These are phyloP conservation scores for Parathielavia hyrcaniae DNA, from an alignment of 495 filamentous ascomycete species.

Conservation along the genomic window DNA sequence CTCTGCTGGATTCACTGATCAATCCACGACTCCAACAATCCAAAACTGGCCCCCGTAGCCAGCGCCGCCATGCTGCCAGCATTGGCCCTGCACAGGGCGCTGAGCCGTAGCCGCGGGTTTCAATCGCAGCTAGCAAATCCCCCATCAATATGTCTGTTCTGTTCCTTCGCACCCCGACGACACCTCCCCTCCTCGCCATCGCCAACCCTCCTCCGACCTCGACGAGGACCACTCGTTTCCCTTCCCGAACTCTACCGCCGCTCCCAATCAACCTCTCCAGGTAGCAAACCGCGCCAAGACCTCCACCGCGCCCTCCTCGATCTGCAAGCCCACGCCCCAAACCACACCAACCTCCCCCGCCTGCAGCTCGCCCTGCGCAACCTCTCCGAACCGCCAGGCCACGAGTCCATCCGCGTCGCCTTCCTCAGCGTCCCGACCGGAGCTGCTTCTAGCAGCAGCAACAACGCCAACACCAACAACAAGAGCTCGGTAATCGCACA, in stretches of 20 bases:
- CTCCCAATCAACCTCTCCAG: conserved; percentile 18
- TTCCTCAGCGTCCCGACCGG: conserved; percentile 38
- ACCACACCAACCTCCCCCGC: conserved; percentile 66
- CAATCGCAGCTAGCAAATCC: background rate
- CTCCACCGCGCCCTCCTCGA: conserved; percentile 57
- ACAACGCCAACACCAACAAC: background rate
- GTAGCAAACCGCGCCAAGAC: conserved; percentile 35
- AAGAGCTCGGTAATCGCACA: conserved; percentile 32
- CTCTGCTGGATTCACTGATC: background rate
- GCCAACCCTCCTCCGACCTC: conserved; percentile 6
- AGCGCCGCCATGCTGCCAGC: conserved; percentile 32
- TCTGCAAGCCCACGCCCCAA: conserved; percentile 55
- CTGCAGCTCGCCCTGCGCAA: conserved; percentile 75
- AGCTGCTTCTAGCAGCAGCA: background rate
- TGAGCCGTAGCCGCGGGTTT: conserved; percentile 15
- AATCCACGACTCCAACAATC: background rate
- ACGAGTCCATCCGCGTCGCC: conserved; percentile 66
- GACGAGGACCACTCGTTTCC: background rate
- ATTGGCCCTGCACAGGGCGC: conserved; percentile 27
- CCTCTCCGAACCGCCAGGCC: conserved; percentile 55
- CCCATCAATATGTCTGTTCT: conserved; percentile 40
- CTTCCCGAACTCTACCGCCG: conserved; percentile 4
- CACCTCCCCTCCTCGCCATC: conserved; percentile 1
- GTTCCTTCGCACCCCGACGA: conserved; percentile 31
- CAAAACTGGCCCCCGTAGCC: background rate